These are phyloP conservation scores for Spinacia oleracea DNA, from an alignment of 179 eudicot species.

Conservation along the genomic window DNA sequence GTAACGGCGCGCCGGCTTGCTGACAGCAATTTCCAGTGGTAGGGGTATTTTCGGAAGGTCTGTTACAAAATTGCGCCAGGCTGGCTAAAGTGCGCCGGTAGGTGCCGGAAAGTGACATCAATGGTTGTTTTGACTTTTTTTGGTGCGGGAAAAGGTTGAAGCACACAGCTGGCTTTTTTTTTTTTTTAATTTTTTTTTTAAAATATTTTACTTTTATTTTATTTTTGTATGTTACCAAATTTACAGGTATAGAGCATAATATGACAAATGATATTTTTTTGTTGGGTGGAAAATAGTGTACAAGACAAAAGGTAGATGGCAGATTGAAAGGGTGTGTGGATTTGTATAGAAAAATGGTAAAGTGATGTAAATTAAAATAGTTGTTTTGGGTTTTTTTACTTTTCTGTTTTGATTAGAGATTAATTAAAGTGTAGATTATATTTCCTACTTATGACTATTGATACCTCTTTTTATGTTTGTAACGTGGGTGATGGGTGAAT, in stretches of 20 bases:
- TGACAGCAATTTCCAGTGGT: background rate
- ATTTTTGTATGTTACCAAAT: background rate
- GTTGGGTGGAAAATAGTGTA: background rate
- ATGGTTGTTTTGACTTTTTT: conserved; percentile 3
- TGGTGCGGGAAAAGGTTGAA: too few species aligned
- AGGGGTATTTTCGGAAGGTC: background rate
- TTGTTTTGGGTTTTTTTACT: background rate
- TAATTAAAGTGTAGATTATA: background rate
- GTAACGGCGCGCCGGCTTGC: conserved; percentile 16
- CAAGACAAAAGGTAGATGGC: background rate
- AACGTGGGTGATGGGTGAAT: too few species aligned
- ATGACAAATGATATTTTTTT: conserved; percentile 3
- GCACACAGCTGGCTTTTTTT: background rate
- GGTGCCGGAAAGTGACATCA: conserved; percentile 8
- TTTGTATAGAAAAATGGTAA: background rate
- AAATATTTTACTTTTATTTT: background rate
- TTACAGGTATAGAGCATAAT: background rate
- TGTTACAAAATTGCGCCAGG: background rate
- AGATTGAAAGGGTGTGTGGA: background rate
- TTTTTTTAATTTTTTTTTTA: background rate
- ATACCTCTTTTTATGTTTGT: too few species aligned
- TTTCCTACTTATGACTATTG: background rate
- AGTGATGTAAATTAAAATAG: background rate
- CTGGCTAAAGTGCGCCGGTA: background rate
- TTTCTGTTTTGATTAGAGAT: background rate